phyloP scores from a whole-genome alignment of 306 rosid species.

The Fagus sylvatica region DNA sequence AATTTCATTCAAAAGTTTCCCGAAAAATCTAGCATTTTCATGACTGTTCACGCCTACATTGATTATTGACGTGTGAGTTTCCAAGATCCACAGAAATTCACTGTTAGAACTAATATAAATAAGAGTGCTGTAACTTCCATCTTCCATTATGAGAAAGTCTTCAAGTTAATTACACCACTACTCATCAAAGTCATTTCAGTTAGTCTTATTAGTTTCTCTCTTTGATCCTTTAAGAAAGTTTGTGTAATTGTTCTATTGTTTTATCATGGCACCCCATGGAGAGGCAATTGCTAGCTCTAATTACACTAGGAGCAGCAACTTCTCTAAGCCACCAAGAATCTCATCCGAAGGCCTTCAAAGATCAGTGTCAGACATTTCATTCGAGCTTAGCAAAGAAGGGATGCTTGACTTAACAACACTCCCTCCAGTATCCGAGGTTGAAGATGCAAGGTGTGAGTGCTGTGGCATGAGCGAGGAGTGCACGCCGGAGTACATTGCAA shows the following conservation, averaged over 20 bases:
- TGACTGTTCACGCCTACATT: conserved; percentile 27
- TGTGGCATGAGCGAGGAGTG: conserved; percentile 97
- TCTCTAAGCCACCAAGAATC: conserved; percentile 52
- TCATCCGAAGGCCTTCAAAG: conserved; percentile 60
- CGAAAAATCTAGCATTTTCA: conserved; percentile 55
- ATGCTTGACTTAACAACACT: conserved; percentile 29
- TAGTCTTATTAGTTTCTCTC: not conserved
- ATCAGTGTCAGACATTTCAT: conserved; percentile 74
- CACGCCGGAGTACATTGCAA: conserved; percentile 77
- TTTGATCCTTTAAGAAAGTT: not conserved
- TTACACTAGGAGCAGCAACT: conserved; percentile 32
- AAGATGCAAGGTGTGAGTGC: conserved; percentile 87
- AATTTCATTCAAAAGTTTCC: conserved; percentile 32
- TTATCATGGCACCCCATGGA: conserved; percentile 79
- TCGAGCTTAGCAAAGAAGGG: conserved; percentile 55
- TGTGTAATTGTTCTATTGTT: not conserved
- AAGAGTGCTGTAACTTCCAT: conserved; percentile 14
- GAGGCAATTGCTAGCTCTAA: conserved; percentile 39
- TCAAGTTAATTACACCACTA: not conserved
- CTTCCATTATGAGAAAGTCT: conserved; percentile 13
- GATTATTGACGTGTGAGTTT: conserved; percentile 48
- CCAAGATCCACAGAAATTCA: conserved; percentile 50
- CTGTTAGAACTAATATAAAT: conserved; percentile 51
- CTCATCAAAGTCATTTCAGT: not conserved
- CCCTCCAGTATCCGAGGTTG: conserved; percentile 70